Base-by-base conservation (phyloP, 2,329 filamentous ascomycete species). In the Metarhizium robertsii region DNA sequence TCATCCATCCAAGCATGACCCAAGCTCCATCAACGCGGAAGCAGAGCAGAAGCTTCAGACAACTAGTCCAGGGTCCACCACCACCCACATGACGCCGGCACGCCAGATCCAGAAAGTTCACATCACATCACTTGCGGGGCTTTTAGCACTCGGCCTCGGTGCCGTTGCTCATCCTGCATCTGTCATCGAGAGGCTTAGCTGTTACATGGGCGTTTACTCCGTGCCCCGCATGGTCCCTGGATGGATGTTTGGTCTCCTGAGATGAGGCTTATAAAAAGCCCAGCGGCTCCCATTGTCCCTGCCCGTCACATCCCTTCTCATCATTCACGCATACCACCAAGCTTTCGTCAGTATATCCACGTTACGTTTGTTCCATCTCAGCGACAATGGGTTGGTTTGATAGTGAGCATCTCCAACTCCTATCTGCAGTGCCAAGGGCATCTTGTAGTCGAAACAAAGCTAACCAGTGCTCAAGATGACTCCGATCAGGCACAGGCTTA, bases 401-500 rank as follows among this genome's bases (percentile, higher is more conserved):
- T 52, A 47, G 61, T 62, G 55, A 45, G 54, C 29, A 8, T 30
- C 3, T 11, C 14, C 50, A 18, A 45, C 6, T 40, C 16, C 42
- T 45, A 6, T 16, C 25, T 20, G 42, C 42, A 16, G 11, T 20
- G 5, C 0, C 42, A 6, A 14, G 42, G 42, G n/a, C 47, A 5
- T 34, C 30, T 30, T 6, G n/a, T 20, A 11, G 14, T 18, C 6
- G 55, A n/a, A 18, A 13, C 20, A 14, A 25, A 43, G 2, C 52
- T 54, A 29, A 54, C 55, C 40, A 46, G 25, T 20, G 8, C 10
- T 32, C 5, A 7, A 66, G 66, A 61, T 48, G 57, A 66, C 47
- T 64, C 62, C 14, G 13, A 59, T 43, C 60, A 55, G 46, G 57
- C 65, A 54, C 60, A 62, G 47, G 53, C 63, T 20, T 63, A 68